Percentiles rank a stretch among this genome's conserved stretches.
These are phyloP conservation scores for Emmonsiellopsis sp. DNA, from an alignment of 2,329 filamentous ascomycete species.

Conservation along the genomic window DNA sequence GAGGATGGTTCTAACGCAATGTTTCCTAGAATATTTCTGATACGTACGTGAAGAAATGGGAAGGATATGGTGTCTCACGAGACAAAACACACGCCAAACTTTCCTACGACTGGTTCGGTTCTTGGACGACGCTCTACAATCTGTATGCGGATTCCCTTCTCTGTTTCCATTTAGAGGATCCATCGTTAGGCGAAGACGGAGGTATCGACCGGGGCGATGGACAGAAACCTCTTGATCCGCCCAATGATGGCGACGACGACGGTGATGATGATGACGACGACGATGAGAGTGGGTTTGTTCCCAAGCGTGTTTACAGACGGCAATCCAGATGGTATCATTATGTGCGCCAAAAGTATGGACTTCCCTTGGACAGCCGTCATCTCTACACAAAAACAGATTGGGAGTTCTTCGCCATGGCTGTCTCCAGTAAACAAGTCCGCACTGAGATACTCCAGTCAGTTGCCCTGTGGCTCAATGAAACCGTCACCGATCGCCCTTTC, in stretches of 20 bases:
- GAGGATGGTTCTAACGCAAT: background rate
- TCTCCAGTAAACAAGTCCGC: constrained; percentile 59
- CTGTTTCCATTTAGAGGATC: constrained; percentile 59
- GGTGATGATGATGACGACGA: constrained; percentile 9
- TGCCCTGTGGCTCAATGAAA: constrained; percentile 77
- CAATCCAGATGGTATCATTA: constrained; percentile 74
- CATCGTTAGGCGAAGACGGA: constrained; percentile 5
- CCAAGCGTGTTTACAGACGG: constrained; percentile 64
- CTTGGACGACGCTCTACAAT: constrained; percentile 80
- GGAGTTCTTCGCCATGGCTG: constrained; percentile 81
- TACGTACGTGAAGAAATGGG: constrained; percentile 65
- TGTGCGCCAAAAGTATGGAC: constrained; percentile 71
- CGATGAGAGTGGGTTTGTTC: constrained; percentile 53
- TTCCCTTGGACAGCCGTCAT: constrained; percentile 74
- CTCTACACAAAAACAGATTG: constrained; percentile 84
- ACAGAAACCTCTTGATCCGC: constrained; percentile 18
- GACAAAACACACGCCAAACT: constrained; percentile 66
- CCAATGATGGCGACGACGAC: constrained; percentile 15
- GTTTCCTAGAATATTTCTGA: constrained; percentile 45
- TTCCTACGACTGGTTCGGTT: constrained; percentile 70
- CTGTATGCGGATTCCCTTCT: constrained; percentile 71
- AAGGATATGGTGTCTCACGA: constrained; percentile 58
- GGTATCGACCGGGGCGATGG: constrained; percentile 7
- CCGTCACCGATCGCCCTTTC: constrained; percentile 63
- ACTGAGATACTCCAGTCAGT: constrained; percentile 65